Evolutionary conservation across 257 asterid genomes (phyloP).

Genomic region (Solanum verrucosum): DNA sequence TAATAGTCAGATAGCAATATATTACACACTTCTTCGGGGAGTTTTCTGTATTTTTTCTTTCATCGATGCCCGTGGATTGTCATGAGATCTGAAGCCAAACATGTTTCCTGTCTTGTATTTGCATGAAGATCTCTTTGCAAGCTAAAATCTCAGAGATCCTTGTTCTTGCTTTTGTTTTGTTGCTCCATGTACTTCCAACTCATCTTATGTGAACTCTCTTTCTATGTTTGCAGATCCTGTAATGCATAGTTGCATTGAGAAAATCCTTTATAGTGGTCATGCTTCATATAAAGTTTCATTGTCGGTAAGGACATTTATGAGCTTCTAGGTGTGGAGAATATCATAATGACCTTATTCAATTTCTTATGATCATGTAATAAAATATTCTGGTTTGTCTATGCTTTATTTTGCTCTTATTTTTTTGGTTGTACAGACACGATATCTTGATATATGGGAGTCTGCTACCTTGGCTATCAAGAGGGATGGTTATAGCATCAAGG

Average conservation of each 20-base stretch:
- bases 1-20: constrained; percentile 1
- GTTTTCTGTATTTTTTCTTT: neutral
- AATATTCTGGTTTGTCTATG: constrained; percentile 6
- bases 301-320: constrained; percentile 42
- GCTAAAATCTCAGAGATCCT: constrained; percentile 1
- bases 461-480: constrained; percentile 78
- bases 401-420: neutral
- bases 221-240: constrained; percentile 48
- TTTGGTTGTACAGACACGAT: constrained; percentile 49
- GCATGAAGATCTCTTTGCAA: neutral
- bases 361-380: neutral
- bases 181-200: neutral
- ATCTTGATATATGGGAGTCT: constrained; percentile 86
- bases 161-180: neutral
- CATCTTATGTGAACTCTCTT: neutral
- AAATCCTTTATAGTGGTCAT: constrained; percentile 61
- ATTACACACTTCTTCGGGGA: neutral
- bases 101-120: neutral
- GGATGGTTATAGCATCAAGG: constrained; percentile 85
- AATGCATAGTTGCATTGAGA: constrained; percentile 71
- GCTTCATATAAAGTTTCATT: constrained; percentile 70
- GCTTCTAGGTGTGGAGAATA: neutral
- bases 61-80: neutral
- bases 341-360: neutral
- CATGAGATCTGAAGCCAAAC: neutral